Percentiles rank a stretch among this genome's conserved stretches.
Conservation (phyloP, 192 early-diverging fungal genomes). For the Tieghemiomyces parasiticus region DNA sequence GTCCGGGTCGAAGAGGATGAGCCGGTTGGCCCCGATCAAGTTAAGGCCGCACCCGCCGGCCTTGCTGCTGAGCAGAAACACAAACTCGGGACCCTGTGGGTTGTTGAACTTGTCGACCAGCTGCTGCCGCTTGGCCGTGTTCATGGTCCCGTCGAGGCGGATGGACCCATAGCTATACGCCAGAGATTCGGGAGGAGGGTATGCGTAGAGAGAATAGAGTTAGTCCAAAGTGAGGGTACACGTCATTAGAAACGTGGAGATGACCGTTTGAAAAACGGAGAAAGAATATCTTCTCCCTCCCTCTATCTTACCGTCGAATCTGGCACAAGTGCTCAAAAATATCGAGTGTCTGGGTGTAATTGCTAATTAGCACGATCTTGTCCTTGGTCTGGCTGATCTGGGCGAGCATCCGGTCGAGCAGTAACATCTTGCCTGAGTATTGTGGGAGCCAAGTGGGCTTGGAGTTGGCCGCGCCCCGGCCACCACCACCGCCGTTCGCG, state of each 20-base stretch:
- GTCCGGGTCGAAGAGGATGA: conserved; percentile 84
- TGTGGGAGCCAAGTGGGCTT: conserved; percentile 25
- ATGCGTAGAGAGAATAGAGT: too few species aligned
- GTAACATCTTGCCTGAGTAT: conserved; percentile 85
- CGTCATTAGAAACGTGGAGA: too few species aligned
- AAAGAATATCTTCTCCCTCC: too few species aligned
- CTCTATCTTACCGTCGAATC: conserved; percentile 45
- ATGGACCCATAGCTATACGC: conserved; percentile 57
- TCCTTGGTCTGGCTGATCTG: conserved; percentile 61
- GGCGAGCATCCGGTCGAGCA: conserved; percentile 61
- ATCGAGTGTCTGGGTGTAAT: conserved; percentile 97
- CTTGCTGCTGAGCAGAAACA: conserved; percentile 93
- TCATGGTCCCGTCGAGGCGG: conserved; percentile 87
- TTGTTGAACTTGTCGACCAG: conserved; percentile 96
- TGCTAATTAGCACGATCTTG: conserved; percentile 97
- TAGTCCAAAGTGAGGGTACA: too few species aligned
- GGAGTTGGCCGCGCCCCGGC: not conserved
- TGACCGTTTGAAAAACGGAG: too few species aligned
- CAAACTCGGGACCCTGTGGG: conserved; percentile 68
- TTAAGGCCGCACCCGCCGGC: conserved; percentile 98
- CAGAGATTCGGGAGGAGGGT: too few species aligned
- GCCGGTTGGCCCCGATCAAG: conserved; percentile 92
- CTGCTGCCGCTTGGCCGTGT: conserved; percentile 80
- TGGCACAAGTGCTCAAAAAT: conserved; percentile 82
- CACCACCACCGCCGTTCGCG: conserved; percentile 1